Percentiles rank a stretch among this genome's conserved stretches.
These are phyloP conservation scores for Fonsecaea multimorphosa DNA, from an alignment of 2,329 filamentous ascomycete species.

Conservation along the genomic window DNA sequence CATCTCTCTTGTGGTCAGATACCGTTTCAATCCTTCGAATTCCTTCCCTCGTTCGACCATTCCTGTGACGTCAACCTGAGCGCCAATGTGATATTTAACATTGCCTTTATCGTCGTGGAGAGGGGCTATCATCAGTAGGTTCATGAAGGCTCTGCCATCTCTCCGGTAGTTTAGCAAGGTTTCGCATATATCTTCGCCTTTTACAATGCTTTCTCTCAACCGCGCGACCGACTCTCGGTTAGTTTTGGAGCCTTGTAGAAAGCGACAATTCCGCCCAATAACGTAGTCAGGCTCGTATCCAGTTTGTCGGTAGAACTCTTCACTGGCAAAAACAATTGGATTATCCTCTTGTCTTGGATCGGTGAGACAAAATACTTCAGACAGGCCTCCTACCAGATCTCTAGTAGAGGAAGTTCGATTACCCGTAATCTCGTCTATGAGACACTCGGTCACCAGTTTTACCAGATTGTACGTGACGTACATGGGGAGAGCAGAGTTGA, in stretches of 20 bases:
- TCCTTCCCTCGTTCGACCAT: conserved; percentile 41
- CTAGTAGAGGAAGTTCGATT: conserved; percentile 48
- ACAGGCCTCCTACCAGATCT: conserved; percentile 50
- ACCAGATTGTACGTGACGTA: conserved; percentile 52
- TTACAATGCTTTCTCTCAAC: conserved; percentile 45
- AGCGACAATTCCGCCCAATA: conserved; percentile 54
- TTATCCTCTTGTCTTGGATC: conserved; percentile 53
- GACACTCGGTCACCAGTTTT: conserved; percentile 49
- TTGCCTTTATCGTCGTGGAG: conserved; percentile 43
- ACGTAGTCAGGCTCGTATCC: conserved; percentile 52
- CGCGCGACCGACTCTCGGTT: conserved; percentile 44
- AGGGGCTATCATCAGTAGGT: conserved; percentile 44
- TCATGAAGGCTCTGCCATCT: conserved; percentile 44
- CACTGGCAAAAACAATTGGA: conserved; percentile 54
- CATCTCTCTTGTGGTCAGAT: conserved; percentile 31
- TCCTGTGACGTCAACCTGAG: conserved; percentile 43
- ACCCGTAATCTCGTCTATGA: conserved; percentile 54
- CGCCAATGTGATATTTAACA: conserved; percentile 44
- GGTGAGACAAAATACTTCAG: conserved; percentile 54
- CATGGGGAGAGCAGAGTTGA: conserved; percentile 51
- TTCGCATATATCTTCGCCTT: conserved; percentile 52
- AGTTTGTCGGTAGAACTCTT: conserved; percentile 54
- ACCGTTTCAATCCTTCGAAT: conserved; percentile 41
- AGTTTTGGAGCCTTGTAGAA: conserved; percentile 52
- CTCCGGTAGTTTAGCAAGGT: conserved; percentile 52